Evolutionary conservation across 352 stramenopile species (phyloP).

Genomic region (Phytophthora fragariaefolia): DNA sequence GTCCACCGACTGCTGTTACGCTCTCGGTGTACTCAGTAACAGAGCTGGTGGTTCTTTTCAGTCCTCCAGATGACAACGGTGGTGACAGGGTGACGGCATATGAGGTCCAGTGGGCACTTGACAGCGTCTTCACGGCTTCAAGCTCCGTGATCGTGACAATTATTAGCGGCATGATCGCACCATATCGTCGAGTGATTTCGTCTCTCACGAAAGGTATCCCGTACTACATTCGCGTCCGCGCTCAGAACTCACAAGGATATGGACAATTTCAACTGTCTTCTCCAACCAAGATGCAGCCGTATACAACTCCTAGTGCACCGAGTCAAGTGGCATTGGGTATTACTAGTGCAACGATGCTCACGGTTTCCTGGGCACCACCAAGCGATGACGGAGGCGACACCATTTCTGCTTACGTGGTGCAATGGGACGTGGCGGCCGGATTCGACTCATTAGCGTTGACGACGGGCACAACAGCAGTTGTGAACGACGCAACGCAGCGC

Average conservation of each 20-base stretch:
- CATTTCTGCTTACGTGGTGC: constrained; percentile 90
- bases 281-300: constrained; percentile 91
- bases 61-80: constrained; percentile 80
- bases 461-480: constrained; percentile 59
- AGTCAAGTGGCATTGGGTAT: constrained; percentile 80
- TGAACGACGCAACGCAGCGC: constrained; percentile 64
- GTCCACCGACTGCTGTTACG: constrained; percentile 72
- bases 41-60: constrained; percentile 92
- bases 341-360: constrained; percentile 92
- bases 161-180: constrained; percentile 61
- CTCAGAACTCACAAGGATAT: constrained; percentile 72
- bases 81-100: constrained; percentile 92
- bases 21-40: constrained; percentile 79
- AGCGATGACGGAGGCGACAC: constrained; percentile 89
- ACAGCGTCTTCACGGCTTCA: constrained; percentile 70
- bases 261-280: constrained; percentile 89
- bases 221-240: constrained; percentile 81
- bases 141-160: constrained; percentile 48
- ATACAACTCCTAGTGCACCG: constrained; percentile 89
- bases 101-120: constrained; percentile 92
- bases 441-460: constrained; percentile 87
- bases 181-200: constrained; percentile 65
- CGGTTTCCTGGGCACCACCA: constrained; percentile 86
- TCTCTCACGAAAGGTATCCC: constrained; percentile 65
- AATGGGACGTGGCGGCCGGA: constrained; percentile 91